Conservation (phyloP, 257 asterid species). For the Thymus mandschuricus region DNA sequence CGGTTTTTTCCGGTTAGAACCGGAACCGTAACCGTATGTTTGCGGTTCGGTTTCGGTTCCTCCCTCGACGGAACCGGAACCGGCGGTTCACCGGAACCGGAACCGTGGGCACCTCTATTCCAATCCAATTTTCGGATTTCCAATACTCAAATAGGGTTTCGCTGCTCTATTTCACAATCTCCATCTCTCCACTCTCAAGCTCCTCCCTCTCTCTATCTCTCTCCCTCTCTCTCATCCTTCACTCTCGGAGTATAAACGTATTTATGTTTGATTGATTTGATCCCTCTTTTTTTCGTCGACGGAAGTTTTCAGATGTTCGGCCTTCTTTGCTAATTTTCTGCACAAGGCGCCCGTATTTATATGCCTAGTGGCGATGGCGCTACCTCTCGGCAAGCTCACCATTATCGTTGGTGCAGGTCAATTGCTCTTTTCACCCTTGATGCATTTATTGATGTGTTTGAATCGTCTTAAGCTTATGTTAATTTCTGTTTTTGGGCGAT, state of each 20-base stretch:
- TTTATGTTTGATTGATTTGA: background rate
- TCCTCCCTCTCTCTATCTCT: background rate
- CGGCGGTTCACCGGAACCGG: too few species aligned
- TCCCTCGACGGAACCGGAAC: too few species aligned
- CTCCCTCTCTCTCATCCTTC: background rate
- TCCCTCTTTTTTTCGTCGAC: background rate
- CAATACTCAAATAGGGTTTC: slow-evolving; percentile 37
- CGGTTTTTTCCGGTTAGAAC: too few species aligned
- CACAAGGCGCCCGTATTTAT: slow-evolving; percentile 16
- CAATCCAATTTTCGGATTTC: slow-evolving; percentile 1
- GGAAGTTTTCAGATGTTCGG: slow-evolving; percentile 9
- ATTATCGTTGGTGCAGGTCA: slow-evolving; percentile 89
- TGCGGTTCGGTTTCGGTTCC: too few species aligned
- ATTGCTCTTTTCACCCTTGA: slow-evolving; percentile 22
- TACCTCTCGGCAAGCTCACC: slow-evolving; percentile 83
- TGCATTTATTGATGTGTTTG: background rate
- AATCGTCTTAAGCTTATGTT: background rate
- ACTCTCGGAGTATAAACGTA: background rate
- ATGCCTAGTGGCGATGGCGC: slow-evolving; percentile 62
- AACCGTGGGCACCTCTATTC: too few species aligned
- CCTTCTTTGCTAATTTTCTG: slow-evolving; percentile 26
- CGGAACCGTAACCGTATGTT: too few species aligned
- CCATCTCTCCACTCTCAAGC: background rate
- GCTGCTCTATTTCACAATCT: slow-evolving; percentile 22
- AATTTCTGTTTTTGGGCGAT: background rate